phyloP scores from a whole-genome alignment of 2,329 filamentous ascomycete genomes.

The Rugonectria rugulosa region DNA sequence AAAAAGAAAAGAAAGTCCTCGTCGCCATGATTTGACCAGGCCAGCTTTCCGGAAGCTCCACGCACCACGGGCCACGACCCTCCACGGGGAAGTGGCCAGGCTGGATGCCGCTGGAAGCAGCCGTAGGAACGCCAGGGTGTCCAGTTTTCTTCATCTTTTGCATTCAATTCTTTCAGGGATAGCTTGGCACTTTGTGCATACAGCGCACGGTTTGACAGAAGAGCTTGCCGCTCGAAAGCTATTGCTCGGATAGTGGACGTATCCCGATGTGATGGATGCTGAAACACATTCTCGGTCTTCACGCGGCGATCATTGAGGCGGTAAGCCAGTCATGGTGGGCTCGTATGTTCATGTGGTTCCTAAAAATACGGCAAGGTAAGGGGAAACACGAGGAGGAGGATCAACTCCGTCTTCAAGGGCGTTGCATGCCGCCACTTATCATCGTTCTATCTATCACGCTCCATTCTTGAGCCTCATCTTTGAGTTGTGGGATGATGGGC shows the following conservation, averaged over 20 bases:
- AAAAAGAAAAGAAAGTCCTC: neutral
- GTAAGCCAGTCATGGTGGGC: constrained; percentile 20
- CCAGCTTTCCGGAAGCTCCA: constrained; percentile 6
- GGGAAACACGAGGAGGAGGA: constrained; percentile 11
- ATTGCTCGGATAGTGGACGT: too few species aligned
- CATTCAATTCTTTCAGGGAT: too few species aligned
- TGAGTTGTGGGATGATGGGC: constrained; percentile 23
- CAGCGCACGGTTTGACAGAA: too few species aligned
- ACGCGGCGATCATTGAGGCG: constrained; percentile 16
- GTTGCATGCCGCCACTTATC: constrained; percentile 10
- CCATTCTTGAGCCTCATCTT: constrained; percentile 30
- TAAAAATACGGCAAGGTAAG: constrained; percentile 12
- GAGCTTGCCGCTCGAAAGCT: too few species aligned
- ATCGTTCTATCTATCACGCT: constrained; percentile 6
- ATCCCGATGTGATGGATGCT: constrained; percentile 12
- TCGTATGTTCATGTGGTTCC: constrained; percentile 14
- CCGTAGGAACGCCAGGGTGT: constrained; percentile 1
- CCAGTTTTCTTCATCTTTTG: constrained; percentile 2
- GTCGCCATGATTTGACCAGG: too few species aligned
- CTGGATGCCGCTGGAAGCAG: neutral
- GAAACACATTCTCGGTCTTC: constrained; percentile 1
- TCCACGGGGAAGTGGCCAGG: constrained; percentile 14
- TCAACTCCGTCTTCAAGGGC: neutral
- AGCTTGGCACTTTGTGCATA: too few species aligned
- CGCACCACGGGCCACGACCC: constrained; percentile 6